Conservation (phyloP, 345 rosid genomes). For the Mercurialis annua region DNA sequence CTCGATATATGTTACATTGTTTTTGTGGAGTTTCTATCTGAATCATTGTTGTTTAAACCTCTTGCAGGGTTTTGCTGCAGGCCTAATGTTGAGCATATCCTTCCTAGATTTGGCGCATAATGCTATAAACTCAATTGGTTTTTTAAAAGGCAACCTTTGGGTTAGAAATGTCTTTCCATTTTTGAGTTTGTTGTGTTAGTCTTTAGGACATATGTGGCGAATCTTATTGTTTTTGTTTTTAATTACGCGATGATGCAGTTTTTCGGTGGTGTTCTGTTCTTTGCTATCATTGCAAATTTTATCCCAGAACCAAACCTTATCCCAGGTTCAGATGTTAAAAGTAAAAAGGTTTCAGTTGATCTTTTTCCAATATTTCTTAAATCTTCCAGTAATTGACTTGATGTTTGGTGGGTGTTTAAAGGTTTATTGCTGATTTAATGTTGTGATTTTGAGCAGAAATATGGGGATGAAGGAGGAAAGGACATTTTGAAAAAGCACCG, state of each 20-base stretch:
- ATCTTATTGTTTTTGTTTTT: slow-evolving; percentile 24
- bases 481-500: slow-evolving; percentile 85
- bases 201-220: slow-evolving; percentile 4
- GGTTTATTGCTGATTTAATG: slow-evolving; percentile 20
- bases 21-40: neutral
- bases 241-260: slow-evolving; percentile 54
- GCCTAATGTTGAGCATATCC: slow-evolving; percentile 95
- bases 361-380: slow-evolving; percentile 11
- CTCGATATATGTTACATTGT: neutral
- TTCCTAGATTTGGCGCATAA: slow-evolving; percentile 97
- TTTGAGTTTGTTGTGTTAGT: slow-evolving; percentile 9
- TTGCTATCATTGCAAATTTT: slow-evolving; percentile 70
- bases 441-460: slow-evolving; percentile 51
- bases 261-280: slow-evolving; percentile 89
- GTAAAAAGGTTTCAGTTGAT: slow-evolving; percentile 58
- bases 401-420: slow-evolving; percentile 5
- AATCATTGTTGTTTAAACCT: slow-evolving; percentile 22
- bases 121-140: slow-evolving; percentile 93
- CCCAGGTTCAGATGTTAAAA: slow-evolving; percentile 56
- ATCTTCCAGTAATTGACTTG: neutral
- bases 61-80: slow-evolving; percentile 95
- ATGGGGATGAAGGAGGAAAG: slow-evolving; percentile 69
- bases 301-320: slow-evolving; percentile 83
- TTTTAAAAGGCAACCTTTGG: slow-evolving; percentile 95
- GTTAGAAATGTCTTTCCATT: slow-evolving; percentile 42